Percentiles rank a stretch among this genome's conserved stretches.
Evolutionary conservation across 2,329 filamentous ascomycete genomes (phyloP).

Genomic region (Fusarium nurragi): DNA sequence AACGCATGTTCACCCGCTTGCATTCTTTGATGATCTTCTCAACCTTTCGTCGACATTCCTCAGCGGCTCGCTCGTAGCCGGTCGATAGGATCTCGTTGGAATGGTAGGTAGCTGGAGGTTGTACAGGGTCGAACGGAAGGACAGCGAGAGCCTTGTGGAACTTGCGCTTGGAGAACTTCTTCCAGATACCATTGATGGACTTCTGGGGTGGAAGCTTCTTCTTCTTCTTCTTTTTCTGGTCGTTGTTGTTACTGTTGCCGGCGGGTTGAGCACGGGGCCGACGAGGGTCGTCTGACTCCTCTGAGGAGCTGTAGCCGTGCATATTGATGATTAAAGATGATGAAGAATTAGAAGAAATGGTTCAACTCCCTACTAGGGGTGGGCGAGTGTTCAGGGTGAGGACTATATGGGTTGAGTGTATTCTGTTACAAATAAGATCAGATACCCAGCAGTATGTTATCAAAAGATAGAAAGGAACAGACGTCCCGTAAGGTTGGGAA

Average conservation of each 20-base stretch:
- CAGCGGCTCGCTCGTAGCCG: conserved; percentile 70
- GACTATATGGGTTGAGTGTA: neutral
- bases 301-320: conserved; percentile 61
- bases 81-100: conserved; percentile 68
- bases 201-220: conserved; percentile 67
- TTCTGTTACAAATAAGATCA: neutral
- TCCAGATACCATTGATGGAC: conserved; percentile 74
- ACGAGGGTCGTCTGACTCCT: conserved; percentile 59
- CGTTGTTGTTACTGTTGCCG: conserved; percentile 47
- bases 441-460: neutral
- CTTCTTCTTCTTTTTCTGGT: conserved; percentile 62
- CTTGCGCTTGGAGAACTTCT: conserved; percentile 64
- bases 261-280: conserved; percentile 50
- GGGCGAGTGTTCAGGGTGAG: neutral
- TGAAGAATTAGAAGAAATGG: neutral
- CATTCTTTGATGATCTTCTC: conserved; percentile 72
- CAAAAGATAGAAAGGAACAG: neutral
- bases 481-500: conserved; percentile 1
- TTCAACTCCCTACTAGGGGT: neutral
- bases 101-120: conserved; percentile 58
- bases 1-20: conserved; percentile 79
- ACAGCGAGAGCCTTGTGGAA: conserved; percentile 73
- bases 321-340: conserved; percentile 36
- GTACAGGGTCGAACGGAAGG: conserved; percentile 70
- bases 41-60: conserved; percentile 71